phyloP scores from a whole-genome alignment of 129 eudicot genomes.

The Heracleum sosnowskyi region DNA sequence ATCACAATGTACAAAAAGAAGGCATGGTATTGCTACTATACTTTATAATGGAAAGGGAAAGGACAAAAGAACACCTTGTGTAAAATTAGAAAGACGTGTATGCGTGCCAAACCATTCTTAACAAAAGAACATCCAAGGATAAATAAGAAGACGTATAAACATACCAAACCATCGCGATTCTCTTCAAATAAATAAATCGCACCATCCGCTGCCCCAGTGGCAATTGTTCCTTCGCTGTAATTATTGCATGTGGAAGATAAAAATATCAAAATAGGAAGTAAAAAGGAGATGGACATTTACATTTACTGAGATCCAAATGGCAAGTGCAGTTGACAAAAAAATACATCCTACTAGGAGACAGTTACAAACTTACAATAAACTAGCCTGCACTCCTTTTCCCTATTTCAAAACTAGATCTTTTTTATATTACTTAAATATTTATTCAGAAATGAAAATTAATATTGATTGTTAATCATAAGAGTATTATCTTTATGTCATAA shows the following conservation, averaged over 20 bases:
- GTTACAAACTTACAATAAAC: not conserved
- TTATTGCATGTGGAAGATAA: not conserved
- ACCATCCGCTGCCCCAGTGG: conserved; percentile 97
- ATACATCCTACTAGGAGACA: not conserved
- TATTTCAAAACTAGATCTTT: not conserved
- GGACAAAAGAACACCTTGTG: not conserved
- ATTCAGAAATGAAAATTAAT: no score
- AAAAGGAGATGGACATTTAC: not conserved
- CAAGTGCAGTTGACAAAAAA: not conserved
- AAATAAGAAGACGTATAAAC: not conserved
- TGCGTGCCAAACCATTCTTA: not conserved
- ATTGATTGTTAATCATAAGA: not conserved
- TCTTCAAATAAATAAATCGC: conserved; percentile 72
- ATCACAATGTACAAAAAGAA: not conserved
- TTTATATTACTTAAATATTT: not conserved
- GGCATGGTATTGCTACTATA: not conserved
- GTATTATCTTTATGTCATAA: not conserved
- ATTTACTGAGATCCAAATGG: not conserved
- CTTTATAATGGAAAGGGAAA: no score
- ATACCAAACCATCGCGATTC: conserved; percentile 57
- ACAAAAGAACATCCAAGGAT: not conserved
- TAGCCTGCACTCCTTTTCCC: not conserved
- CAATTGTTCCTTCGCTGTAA: conserved; percentile 80
- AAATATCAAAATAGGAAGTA: not conserved
- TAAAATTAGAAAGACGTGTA: not conserved